Percentiles rank a stretch among this genome's conserved stretches.
Evolutionary conservation across 352 stramenopile species (phyloP).

Genomic region (Phytophthora tentaculata): DNA sequence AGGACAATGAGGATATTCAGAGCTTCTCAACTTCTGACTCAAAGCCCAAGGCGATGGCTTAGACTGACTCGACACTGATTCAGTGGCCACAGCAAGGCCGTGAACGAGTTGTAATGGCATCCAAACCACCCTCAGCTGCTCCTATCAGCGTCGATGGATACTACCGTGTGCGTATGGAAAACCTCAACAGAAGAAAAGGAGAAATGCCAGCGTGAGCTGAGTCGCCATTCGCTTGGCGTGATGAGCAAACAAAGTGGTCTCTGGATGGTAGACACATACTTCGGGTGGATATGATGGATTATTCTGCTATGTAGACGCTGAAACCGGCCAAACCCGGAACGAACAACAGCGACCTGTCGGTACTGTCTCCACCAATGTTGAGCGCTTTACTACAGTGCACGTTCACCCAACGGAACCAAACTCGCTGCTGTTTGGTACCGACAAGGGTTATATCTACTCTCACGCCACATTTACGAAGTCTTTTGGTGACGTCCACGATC

Average conservation of each 20-base stretch:
- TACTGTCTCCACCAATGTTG: constrained; percentile 8
- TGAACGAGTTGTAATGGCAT: constrained; percentile 60
- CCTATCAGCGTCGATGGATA: constrained; percentile 70
- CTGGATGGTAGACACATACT: constrained; percentile 47
- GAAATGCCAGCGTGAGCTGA: constrained; percentile 18
- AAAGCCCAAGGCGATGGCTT: constrained; percentile 1
- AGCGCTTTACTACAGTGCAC: constrained; percentile 42
- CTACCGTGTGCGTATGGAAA: constrained; percentile 56
- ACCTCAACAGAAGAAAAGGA: neutral
- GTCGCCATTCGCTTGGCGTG: constrained; percentile 48
- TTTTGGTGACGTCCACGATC: constrained; percentile 59
- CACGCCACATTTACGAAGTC: constrained; percentile 32
- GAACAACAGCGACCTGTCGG: constrained; percentile 11
- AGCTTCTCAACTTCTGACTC: neutral
- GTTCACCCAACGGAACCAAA: constrained; percentile 38
- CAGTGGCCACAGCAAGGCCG: constrained; percentile 36
- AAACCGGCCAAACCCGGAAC: constrained; percentile 32
- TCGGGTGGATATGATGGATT: constrained; percentile 54
- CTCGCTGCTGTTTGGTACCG: constrained; percentile 43
- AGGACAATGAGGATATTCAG: neutral
- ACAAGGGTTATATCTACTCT: constrained; percentile 40
- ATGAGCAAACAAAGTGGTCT: constrained; percentile 67
- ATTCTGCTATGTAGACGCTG: constrained; percentile 37
- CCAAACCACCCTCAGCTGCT: constrained; percentile 39
- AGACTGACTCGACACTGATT: constrained; percentile 21